phyloP scores from a whole-genome alignment of 1,284 basidiomycete species.

The Inonotus obliquus region DNA sequence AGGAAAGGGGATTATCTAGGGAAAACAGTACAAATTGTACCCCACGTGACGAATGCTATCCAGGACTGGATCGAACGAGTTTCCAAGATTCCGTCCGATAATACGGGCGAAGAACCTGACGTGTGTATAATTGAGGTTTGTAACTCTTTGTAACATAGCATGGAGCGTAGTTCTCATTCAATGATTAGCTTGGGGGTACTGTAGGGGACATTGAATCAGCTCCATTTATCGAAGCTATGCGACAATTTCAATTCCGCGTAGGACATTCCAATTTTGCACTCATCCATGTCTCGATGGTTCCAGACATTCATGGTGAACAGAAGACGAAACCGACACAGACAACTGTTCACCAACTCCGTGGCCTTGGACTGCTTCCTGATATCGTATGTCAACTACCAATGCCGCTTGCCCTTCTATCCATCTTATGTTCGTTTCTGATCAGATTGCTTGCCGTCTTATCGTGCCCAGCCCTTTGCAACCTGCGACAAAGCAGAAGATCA shows the following conservation, averaged over 20 bases:
- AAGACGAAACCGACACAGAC: slow-evolving; percentile 99
- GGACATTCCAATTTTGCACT: slow-evolving; percentile 97
- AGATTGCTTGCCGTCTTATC: slow-evolving; percentile 91
- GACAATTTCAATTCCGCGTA: slow-evolving; percentile 99
- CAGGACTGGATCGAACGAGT: slow-evolving; percentile 99
- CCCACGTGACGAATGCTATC: slow-evolving; percentile 94
- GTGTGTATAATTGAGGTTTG: slow-evolving; percentile 94
- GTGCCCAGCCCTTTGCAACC: slow-evolving; percentile 71
- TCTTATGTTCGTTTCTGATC: background rate
- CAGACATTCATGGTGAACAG: slow-evolving; percentile 97
- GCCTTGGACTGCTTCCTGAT: slow-evolving; percentile 91
- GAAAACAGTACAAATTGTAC: slow-evolving; percentile 97
- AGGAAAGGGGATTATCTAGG: slow-evolving; percentile 95
- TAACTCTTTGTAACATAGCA: background rate
- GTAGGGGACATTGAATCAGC: slow-evolving; percentile 96
- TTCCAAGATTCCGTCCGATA: slow-evolving; percentile 90
- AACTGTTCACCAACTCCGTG: slow-evolving; percentile 90
- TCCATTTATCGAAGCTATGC: slow-evolving; percentile 98
- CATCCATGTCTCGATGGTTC: slow-evolving; percentile 97
- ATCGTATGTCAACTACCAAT: slow-evolving; percentile 50
- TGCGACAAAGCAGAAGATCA: slow-evolving; percentile 92
- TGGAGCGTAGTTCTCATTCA: slow-evolving; percentile 7
- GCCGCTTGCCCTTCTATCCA: background rate
- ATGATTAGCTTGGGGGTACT: slow-evolving; percentile 82
- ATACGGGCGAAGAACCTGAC: slow-evolving; percentile 90